phyloP scores from a whole-genome alignment of 352 stramenopile species.

The Phytophthora syringae region DNA sequence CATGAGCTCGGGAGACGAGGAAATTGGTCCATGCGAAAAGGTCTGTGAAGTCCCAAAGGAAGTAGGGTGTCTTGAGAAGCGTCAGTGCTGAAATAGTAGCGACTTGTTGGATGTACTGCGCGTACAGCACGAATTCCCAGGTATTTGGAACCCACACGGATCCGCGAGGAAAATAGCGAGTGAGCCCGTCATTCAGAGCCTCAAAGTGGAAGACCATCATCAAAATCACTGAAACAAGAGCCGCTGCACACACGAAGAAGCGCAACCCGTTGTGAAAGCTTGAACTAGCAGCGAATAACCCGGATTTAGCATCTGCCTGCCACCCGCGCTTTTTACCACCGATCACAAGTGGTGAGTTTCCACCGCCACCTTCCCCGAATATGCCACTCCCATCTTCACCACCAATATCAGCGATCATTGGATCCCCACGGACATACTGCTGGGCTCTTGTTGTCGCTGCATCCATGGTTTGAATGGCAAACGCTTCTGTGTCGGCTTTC shows the following conservation, averaged over 20 bases:
- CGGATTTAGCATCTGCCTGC: conserved; percentile 32
- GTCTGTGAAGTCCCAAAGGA: conserved; percentile 66
- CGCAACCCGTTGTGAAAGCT: conserved; percentile 52
- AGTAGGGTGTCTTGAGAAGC: conserved; percentile 59
- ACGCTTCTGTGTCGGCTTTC: conserved; percentile 1
- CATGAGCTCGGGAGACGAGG: conserved; percentile 26
- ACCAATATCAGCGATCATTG: conserved; percentile 9
- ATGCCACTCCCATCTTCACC: conserved; percentile 15
- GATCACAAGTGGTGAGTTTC: conserved; percentile 37
- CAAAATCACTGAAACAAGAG: conserved; percentile 52
- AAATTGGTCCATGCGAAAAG: conserved; percentile 71
- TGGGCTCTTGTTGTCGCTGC: conserved; percentile 9
- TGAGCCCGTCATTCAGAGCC: conserved; percentile 39
- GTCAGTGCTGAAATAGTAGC: conserved; percentile 55
- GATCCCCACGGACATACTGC: conserved; percentile 41
- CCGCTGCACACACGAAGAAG: conserved; percentile 44
- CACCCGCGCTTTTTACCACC: conserved; percentile 46
- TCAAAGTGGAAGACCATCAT: conserved; percentile 57
- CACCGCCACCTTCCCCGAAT: conserved; percentile 11
- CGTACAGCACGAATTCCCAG: conserved; percentile 65
- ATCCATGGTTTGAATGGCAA: conserved; percentile 20
- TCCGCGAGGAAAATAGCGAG: conserved; percentile 3
- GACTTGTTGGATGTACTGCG: conserved; percentile 64
- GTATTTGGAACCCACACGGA: conserved; percentile 57
- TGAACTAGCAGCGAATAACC: conserved; percentile 42